Base-by-base conservation (phyloP, 1,139 yeast species). In the Saccharomyces hybrid region DNA sequence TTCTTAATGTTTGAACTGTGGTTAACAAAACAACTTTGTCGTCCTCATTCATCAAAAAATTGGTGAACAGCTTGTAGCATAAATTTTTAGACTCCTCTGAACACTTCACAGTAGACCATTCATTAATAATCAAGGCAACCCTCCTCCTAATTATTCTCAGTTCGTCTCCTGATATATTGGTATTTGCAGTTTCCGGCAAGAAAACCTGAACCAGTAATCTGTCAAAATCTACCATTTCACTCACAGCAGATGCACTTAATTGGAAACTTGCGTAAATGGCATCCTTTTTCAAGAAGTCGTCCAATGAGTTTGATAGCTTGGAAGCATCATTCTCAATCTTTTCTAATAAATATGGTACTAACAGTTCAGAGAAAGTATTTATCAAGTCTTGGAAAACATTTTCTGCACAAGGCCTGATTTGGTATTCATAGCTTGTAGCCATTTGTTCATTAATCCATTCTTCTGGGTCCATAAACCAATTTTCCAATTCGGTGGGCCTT, bases 361-460 rank as follows among this genome's bases (percentile, higher is more conserved):
- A 74, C n/a, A 77, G 71, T 16, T 79, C 81, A 52, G 83, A 83
- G 69, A 86, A 88, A 58, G 78, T 78, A 49, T 78, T 76, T 47
- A 88, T 78, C 57, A 93, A 71, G 64, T 88, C 95, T 58, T 84
- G 88, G 65, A 84, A 91, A 61, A 89, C 83, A 63, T 84, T 83
- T 62, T 90, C 96, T 0, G 96, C 90, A 69, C 96, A 88, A 2
- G 95, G 91, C 53, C 96, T 77, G 5, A 90, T 78, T 65, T 88
- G 93, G 65, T 76, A 89, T 65, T 91, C 97, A 83, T 89, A 89
- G 63, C 88, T 84, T 6, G 83, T 76, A 47, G 85, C 80, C 55
- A 84, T 74, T 62, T 90, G 96, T 65, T 88, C 96, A 59, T 83
- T 83, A 34, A 88, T 83, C 89, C 96, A 93, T 66, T 88, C 96